Conservation (phyloP, 2,329 filamentous ascomycete species). For the Diplocarpon mali region DNA sequence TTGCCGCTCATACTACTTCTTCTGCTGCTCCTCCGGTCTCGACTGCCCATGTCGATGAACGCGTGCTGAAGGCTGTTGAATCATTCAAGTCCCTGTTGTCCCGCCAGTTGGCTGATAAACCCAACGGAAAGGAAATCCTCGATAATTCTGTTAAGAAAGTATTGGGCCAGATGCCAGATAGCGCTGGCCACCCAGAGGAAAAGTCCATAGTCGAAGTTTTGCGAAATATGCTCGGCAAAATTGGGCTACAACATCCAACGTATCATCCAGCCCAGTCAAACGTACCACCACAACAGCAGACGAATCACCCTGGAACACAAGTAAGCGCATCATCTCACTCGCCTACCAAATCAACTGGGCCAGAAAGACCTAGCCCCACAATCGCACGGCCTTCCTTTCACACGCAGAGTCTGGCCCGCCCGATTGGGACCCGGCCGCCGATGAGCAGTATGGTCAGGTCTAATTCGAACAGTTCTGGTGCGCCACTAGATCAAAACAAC, state of each 20-base stretch:
- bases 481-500: not conserved
- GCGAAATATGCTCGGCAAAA: constrained; percentile 18
- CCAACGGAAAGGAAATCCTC: constrained; percentile 23
- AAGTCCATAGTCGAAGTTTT: constrained; percentile 20
- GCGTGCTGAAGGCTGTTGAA: constrained; percentile 15
- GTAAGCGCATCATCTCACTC: constrained; percentile 6
- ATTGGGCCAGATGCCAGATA: constrained; percentile 19
- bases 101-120: constrained; percentile 10
- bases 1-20: not conserved
- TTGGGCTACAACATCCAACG: constrained; percentile 3
- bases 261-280: constrained; percentile 4
- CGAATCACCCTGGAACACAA: constrained; percentile 17
- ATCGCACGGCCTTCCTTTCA: constrained; percentile 23
- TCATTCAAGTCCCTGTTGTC: constrained; percentile 22
- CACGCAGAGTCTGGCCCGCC: constrained; percentile 17
- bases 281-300: constrained; percentile 5
- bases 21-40: not conserved
- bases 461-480: constrained; percentile 16
- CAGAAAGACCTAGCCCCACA: constrained; percentile 12
- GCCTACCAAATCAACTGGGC: constrained; percentile 11
- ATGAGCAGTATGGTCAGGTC: constrained; percentile 14
- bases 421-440: constrained; percentile 2
- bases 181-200: constrained; percentile 14
- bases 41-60: constrained; percentile 4
- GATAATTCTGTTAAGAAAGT: constrained; percentile 25